These are phyloP conservation scores for Synchytrium microbalum DNA, from an alignment of 371 early-diverging fungal genomes.

Conservation along the genomic window DNA sequence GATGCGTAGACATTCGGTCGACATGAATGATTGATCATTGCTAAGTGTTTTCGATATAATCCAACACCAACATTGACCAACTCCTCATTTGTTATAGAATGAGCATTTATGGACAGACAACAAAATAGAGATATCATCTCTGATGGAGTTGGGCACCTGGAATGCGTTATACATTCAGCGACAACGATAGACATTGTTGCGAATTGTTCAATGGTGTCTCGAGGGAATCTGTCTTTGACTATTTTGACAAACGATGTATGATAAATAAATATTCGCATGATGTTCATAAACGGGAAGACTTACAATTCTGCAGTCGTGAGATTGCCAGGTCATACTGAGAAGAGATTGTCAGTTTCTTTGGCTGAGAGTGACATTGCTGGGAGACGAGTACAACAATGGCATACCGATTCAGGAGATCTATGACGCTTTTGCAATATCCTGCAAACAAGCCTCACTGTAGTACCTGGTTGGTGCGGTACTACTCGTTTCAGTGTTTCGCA, in stretches of 20 bases:
- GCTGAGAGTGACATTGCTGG: too few relatives aligned
- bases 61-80: not conserved
- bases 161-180: not conserved
- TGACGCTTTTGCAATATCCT: not conserved
- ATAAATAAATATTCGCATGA: too few relatives aligned
- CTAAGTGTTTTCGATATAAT: not conserved
- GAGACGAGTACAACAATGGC: not conserved
- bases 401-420: not conserved
- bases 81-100: not conserved
- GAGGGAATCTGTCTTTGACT: too few relatives aligned
- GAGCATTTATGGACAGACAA: not conserved
- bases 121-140: not conserved
- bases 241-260: too few relatives aligned
- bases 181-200: not conserved
- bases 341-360: too few relatives aligned
- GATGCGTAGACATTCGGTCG: not conserved
- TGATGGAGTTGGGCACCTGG: not conserved
- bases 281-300: too few relatives aligned
- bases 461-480: not conserved
- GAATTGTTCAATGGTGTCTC: not conserved
- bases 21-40: not conserved
- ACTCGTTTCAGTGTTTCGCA: not conserved
- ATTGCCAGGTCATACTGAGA: too few relatives aligned
- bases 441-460: not conserved
- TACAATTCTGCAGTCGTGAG: too few relatives aligned